A percentile compares a stretch with the other conserved stretches of the same genome.
These are phyloP conservation scores for Mycena capillaripes DNA, from an alignment of 768 basidiomycete genomes.

Conservation along the genomic window DNA sequence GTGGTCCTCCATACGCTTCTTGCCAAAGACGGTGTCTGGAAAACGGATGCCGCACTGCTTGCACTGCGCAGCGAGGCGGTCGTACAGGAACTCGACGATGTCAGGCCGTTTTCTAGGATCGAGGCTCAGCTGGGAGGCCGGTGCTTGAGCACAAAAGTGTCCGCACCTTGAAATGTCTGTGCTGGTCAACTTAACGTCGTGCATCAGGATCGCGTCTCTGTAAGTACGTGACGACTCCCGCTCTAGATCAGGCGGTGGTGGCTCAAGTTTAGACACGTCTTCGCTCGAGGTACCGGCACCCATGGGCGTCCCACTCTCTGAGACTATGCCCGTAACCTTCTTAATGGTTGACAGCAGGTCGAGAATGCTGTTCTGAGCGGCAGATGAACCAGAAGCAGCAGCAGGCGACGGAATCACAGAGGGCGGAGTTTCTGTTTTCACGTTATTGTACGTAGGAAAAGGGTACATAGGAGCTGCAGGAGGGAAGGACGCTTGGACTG, in stretches of 20 bases:
- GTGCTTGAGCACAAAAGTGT: background rate
- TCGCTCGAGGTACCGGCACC: slow-evolving; percentile 61
- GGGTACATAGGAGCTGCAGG: slow-evolving; percentile 35
- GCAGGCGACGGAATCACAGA: slow-evolving; percentile 47
- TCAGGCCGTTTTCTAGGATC: slow-evolving; percentile 67
- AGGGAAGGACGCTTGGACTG: slow-evolving; percentile 40
- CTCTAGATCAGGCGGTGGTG: slow-evolving; percentile 51
- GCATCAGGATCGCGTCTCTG: slow-evolving; percentile 68
- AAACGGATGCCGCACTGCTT: slow-evolving; percentile 95
- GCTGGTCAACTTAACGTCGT: slow-evolving; percentile 73
- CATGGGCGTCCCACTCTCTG: slow-evolving; percentile 64
- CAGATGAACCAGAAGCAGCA: slow-evolving; percentile 43
- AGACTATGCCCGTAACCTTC: slow-evolving; percentile 81
- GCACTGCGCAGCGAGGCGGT: slow-evolving; percentile 85
- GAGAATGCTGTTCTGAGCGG: slow-evolving; percentile 60
- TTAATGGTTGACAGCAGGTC: slow-evolving; percentile 77
- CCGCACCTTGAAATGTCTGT: slow-evolving; percentile 79
- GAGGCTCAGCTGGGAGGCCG: slow-evolving; percentile 13
- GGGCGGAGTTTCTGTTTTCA: slow-evolving; percentile 46
- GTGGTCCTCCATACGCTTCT: slow-evolving; percentile 86
- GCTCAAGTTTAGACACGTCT: slow-evolving; percentile 49
- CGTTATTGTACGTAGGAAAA: slow-evolving; percentile 34
- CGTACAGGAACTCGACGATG: slow-evolving; percentile 78
- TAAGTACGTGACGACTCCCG: slow-evolving; percentile 70
- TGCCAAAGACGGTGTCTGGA: slow-evolving; percentile 77